Evolutionary conservation across 345 rosid species (phyloP).

Genomic region (Bretschneidera sinensis): DNA sequence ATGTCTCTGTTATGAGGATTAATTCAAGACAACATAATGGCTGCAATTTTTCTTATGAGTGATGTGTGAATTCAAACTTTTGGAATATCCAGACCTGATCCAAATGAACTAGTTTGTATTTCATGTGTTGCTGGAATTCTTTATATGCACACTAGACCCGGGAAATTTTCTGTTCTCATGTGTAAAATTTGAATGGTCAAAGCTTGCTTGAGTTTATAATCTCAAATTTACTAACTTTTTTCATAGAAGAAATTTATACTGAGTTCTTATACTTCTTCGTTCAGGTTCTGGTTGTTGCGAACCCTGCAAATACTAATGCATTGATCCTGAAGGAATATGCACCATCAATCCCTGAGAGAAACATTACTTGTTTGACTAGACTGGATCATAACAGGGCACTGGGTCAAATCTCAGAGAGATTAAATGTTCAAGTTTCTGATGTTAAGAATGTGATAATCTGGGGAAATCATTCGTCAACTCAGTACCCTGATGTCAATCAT

Average conservation of each 20-base stretch:
- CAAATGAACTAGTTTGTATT: neutral
- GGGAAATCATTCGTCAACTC: constrained; percentile 98
- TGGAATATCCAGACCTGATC: too few species aligned
- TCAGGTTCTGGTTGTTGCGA: constrained; percentile 97
- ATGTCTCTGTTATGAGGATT: too few species aligned
- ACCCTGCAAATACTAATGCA: constrained; percentile 98
- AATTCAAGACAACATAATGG: too few species aligned
- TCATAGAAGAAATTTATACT: too few species aligned
- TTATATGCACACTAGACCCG: neutral
- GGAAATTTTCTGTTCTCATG: neutral
- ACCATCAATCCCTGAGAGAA: constrained; percentile 90
- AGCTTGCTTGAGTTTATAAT: neutral
- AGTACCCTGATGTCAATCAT: constrained; percentile 98
- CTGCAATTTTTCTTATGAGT: too few species aligned
- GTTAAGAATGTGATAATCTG: constrained; percentile 94
- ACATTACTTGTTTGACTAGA: constrained; percentile 93
- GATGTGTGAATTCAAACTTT: too few species aligned
- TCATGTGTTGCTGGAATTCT: neutral
- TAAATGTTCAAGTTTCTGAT: constrained; percentile 80
- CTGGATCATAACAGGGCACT: constrained; percentile 98
- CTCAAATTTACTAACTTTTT: neutral
- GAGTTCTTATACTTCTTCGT: neutral
- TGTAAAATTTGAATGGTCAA: neutral
- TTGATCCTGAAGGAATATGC: constrained; percentile 96
- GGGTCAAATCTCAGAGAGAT: constrained; percentile 92